Conservation (phyloP, 495 filamentous ascomycete genomes). For the Tuber umbilicatum region DNA sequence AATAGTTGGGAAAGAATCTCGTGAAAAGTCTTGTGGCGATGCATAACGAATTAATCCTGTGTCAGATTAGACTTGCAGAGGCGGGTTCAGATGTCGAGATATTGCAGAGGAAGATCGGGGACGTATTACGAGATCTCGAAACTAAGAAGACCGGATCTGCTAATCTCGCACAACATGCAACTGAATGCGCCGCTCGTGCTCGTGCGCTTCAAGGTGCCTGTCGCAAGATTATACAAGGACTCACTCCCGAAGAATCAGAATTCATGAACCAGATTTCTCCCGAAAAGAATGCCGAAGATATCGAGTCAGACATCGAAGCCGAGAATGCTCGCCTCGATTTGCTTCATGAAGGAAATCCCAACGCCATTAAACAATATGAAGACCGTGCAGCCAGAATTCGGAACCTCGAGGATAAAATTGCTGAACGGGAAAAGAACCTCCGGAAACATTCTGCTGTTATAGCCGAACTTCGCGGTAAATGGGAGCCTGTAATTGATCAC, state of each 20-base stretch:
- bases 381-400: conserved; percentile 54
- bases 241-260: conserved; percentile 43
- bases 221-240: conserved; percentile 43
- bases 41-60: conserved; percentile 60
- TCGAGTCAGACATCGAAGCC: conserved; percentile 68
- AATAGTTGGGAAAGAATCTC: conserved; percentile 19
- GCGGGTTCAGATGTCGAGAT: conserved; percentile 67
- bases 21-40: conserved; percentile 37
- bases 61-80: conserved; percentile 64
- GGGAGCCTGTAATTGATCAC: conserved; percentile 78
- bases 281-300: conserved; percentile 53
- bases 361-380: conserved; percentile 73
- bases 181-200: not conserved
- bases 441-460: conserved; percentile 53
- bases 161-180: conserved; percentile 13
- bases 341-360: conserved; percentile 70
- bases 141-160: conserved; percentile 45
- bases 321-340: conserved; percentile 68
- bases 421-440: conserved; percentile 49
- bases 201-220: conserved; percentile 40
- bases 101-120: conserved; percentile 56
- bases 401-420: conserved; percentile 44
- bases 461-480: conserved; percentile 52
- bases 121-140: conserved; percentile 53
- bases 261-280: conserved; percentile 44